Base-by-base conservation (phyloP, 257 asterid species). In the Fraxinus anomala region DNA sequence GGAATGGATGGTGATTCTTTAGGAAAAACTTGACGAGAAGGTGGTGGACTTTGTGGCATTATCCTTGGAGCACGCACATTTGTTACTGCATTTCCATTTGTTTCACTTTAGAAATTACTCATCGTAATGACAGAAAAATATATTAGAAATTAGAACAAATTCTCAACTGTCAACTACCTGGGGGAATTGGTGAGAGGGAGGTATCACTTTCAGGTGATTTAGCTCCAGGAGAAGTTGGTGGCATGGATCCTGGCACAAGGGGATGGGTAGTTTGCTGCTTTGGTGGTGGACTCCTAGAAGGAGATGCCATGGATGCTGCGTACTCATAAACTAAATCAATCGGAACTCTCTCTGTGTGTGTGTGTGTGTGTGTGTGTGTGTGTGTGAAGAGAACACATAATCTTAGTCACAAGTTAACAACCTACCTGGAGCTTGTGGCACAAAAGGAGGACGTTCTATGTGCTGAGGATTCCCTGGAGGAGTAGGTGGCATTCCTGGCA, bases 371-470 rank as follows among this genome's bases (percentile, higher is more conserved):
- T n/a, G 66, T 34, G 24, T n/a, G 63, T 24, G 31, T 24, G 33
- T 63, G 19, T 63, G 3, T 5, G 72, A 85, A 10, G 49, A 73
- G 42, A 80, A 40, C 68, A 3, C 76, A 78, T 75, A 65, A 68
- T 33, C 56, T 73, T 51, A 77, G 42, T 69, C 67, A 76, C 54
- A 56, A 54, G 49, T 61, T 49, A 73, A 73, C 80, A 69, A 72
- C 66, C 61, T 87, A 94, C 98, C 97, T 84, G 96, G 89, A 68
- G 86, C 80, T 73, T 82, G 87, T 67, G 82, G 90, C 61, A 77
- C 73, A 59, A 78, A 10, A 10, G 86, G 84, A 83, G 91, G 88
- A 80, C 63, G 83, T 66, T 75, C 83, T 11, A 68, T 34, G 36
- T 51, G 76, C 59, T 23, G 82, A 59, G 86, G 81, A 16, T 70